Evolutionary conservation across 2,329 filamentous ascomycete genomes (phyloP), one percentile per base, ranked within the genome.

Genomic region (Ascochyta fabae): DNA sequence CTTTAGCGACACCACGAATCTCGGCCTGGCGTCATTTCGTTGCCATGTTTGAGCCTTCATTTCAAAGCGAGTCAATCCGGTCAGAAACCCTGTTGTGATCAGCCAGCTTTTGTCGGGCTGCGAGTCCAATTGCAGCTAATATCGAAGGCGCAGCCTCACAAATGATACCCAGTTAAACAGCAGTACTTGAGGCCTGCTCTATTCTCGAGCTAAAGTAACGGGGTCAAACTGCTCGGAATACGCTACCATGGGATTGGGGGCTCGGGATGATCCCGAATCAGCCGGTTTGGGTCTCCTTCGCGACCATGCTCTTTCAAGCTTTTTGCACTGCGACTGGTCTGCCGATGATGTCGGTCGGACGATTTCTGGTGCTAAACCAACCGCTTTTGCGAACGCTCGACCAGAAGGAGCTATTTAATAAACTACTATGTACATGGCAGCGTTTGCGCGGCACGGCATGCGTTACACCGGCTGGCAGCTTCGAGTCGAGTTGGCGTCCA

Each of bases 161-260:
- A 24, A 36, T 15, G 23, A 48, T 43, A 40, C 24, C 31, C 33
- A 48, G 15, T 47, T 34, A 29, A 26, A 53, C 16, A 45, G 44
- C 44, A 34, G 41, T 34, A 59, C 24, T 55, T 61, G 60, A 59
- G 55, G 56, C 56, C 55, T 56, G 49, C 47, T 35, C 48, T 22
- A 53, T 35, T 33, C 22, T 47, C 6, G 29, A 45, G 29, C 44
- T 48, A 52, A n/a, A 57, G 34, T 16, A 48, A 27, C 43, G 42
- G 47, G 50, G 53, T 63, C 51, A 57, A 65, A 31, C 56, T 48
- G 58, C 45, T 59, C 46, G 49, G 56, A 47, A 59, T 48, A 54
- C 62, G 62, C 64, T 66, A 64, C 62, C 62, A 56, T 62, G 58
- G 51, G 51, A 61, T 57, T 58, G 64, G 65, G 58, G 59, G 59